Conservation (phyloP, 306 rosid genomes). For the Pterocarpus santalinus region DNA sequence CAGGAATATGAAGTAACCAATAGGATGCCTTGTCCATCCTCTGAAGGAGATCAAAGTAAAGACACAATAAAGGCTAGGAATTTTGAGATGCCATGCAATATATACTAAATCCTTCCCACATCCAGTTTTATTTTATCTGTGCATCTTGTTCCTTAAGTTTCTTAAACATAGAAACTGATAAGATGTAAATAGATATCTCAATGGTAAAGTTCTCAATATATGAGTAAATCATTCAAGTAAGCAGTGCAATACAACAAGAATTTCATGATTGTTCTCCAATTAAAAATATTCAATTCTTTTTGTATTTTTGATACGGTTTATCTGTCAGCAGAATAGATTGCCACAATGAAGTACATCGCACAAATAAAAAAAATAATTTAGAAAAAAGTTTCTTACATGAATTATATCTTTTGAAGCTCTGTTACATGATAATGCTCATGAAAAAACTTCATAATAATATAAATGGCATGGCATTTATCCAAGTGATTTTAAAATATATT, state of each 20-base stretch:
- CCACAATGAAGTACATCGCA: too few species aligned
- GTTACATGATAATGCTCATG: too few species aligned
- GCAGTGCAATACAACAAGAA: neutral
- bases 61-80: neutral
- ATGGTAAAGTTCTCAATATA: neutral
- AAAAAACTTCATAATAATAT: too few species aligned
- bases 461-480: too few species aligned
- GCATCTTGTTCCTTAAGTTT: neutral
- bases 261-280: neutral
- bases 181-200: conserved; percentile 1
- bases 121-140: conserved; percentile 14
- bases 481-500: neutral
- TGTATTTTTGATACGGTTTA: too few species aligned
- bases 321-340: too few species aligned
- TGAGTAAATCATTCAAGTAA: neutral
- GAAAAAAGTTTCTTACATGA: too few species aligned
- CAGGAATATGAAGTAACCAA: conserved; percentile 29
- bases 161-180: neutral
- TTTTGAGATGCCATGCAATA: conserved; percentile 22
- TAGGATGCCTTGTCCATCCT: conserved; percentile 17
- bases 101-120: conserved; percentile 13
- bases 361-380: too few species aligned
- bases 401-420: too few species aligned
- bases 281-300: too few species aligned
- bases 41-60: conserved; percentile 16